These are phyloP conservation scores for Xylaria sp. DNA, from an alignment of 2,329 filamentous ascomycete species.

Conservation along the genomic window DNA sequence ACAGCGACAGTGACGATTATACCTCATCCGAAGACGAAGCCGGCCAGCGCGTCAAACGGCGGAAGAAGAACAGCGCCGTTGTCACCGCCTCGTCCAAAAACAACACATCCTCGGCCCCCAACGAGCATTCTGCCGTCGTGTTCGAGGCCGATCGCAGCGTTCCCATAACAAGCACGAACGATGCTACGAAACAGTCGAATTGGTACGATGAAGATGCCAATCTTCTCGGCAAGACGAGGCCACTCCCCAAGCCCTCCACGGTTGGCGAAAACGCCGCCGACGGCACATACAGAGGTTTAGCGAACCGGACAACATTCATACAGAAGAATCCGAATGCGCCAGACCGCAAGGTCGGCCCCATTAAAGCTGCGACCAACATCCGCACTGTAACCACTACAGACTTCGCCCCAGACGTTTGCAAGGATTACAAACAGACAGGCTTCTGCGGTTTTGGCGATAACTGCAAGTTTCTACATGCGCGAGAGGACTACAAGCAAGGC, in stretches of 20 bases:
- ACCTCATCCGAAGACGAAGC: slow-evolving; percentile 80
- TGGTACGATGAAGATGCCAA: slow-evolving; percentile 86
- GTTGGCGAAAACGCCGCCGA: slow-evolving; percentile 51
- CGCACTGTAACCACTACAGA: slow-evolving; percentile 91
- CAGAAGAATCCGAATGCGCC: slow-evolving; percentile 82
- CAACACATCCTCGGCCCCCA: slow-evolving; percentile 50
- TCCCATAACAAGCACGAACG: slow-evolving; percentile 75
- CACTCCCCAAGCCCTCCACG: slow-evolving; percentile 47
- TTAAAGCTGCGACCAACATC: slow-evolving; percentile 89
- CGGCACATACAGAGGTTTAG: slow-evolving; percentile 80
- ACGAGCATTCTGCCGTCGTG: slow-evolving; percentile 61
- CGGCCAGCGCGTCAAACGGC: slow-evolving; percentile 81
- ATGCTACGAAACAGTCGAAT: slow-evolving; percentile 88
- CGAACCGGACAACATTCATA: slow-evolving; percentile 78
- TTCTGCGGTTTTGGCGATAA: slow-evolving; percentile 70
- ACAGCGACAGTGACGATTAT: slow-evolving; percentile 65
- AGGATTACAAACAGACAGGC: slow-evolving; percentile 88
- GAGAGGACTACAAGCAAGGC: slow-evolving; percentile 85
- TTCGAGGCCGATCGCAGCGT: slow-evolving; percentile 70
- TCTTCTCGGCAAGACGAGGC: slow-evolving; percentile 66
- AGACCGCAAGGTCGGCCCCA: slow-evolving; percentile 77
- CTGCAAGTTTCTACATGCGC: slow-evolving; percentile 82
- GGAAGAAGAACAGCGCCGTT: slow-evolving; percentile 73
- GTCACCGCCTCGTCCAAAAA: slow-evolving; percentile 72
- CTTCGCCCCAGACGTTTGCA: slow-evolving; percentile 92